Evolutionary conservation across 2,329 filamentous ascomycete genomes (phyloP), one percentile per base, ranked within the genome.

Genomic region (Spiromastix sp.): DNA sequence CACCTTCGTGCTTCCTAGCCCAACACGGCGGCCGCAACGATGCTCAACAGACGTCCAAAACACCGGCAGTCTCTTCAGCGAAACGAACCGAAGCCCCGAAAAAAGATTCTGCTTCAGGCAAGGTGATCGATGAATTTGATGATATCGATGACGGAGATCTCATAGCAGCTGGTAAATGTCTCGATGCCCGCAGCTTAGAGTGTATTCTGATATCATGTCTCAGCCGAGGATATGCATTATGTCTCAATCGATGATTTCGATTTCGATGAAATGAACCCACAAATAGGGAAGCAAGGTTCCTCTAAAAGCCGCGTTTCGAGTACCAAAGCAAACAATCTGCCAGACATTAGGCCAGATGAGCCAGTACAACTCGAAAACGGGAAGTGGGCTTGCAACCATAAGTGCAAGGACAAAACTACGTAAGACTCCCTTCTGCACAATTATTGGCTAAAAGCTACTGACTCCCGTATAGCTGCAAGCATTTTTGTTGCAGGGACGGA

Each of bases 371-470:
- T 86, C 41, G 56, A 66, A 0, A 87, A 83, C 48, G 82, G 81
- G 0, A 82, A 71, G 48, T 87, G 79, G 75, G 69, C 70, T 22
- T 89, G 83, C 57, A 80, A 80, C 39, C 83, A 89, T 49, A 56
- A 56, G 12, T 87, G 83, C 60, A 75, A 71, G 46, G 65, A 79
- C 44, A 77, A 72, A 45, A 60, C 54, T 25, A 58, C 51, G 61
- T 66, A 48, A 37, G 45, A 32, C n/a, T n/a, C n/a, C n/a, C n/a
- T n/a, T n/a, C n/a, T n/a, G n/a, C n/a, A n/a, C n/a, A n/a, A n/a
- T n/a, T n/a, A n/a, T n/a, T n/a, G n/a, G n/a, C n/a, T n/a, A n/a
- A n/a, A n/a, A n/a, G n/a, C n/a, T n/a, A n/a, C n/a, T n/a, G 15
- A 21, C 24, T 24, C 21, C 18, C 57, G 21, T 44, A 38, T 21